Evolutionary conservation across 352 stramenopile species (phyloP).

Genomic region (Phytophthora nicotianae): DNA sequence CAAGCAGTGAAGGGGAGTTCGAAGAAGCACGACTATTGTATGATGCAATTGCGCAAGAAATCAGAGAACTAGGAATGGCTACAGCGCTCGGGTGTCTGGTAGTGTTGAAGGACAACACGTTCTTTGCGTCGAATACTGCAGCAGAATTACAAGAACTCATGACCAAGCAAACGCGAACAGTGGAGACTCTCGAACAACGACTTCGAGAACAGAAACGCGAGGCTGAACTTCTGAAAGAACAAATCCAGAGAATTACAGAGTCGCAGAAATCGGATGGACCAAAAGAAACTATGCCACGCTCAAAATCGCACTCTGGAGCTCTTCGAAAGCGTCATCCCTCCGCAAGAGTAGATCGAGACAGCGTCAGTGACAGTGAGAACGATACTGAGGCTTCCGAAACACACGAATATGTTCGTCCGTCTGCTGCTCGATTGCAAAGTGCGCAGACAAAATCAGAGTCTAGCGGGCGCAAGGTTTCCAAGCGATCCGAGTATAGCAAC

Average conservation of each 20-base stretch:
- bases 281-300: constrained; percentile 23
- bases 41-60: constrained; percentile 40
- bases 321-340: constrained; percentile 17
- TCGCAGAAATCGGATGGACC: constrained; percentile 6
- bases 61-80: constrained; percentile 49
- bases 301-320: constrained; percentile 39
- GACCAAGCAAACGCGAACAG: constrained; percentile 52
- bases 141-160: constrained; percentile 68
- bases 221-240: constrained; percentile 50
- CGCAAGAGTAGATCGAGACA: constrained; percentile 14
- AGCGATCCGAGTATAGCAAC: constrained; percentile 26
- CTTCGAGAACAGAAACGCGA: constrained; percentile 66
- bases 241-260: constrained; percentile 39
- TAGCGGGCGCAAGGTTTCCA: constrained; percentile 4
- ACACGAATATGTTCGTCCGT: constrained; percentile 30
- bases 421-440: constrained; percentile 13
- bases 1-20: constrained; percentile 24
- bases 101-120: constrained; percentile 72
- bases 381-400: constrained; percentile 49
- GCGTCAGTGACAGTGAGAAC: constrained; percentile 48
- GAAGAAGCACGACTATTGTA: constrained; percentile 40
- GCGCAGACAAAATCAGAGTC: not conserved
- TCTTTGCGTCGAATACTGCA: constrained; percentile 66
- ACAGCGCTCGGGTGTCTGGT: constrained; percentile 60
- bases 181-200: constrained; percentile 60